Conservation (phyloP, 352 stramenopile genomes). For the Globisporangium heterothallicum region DNA sequence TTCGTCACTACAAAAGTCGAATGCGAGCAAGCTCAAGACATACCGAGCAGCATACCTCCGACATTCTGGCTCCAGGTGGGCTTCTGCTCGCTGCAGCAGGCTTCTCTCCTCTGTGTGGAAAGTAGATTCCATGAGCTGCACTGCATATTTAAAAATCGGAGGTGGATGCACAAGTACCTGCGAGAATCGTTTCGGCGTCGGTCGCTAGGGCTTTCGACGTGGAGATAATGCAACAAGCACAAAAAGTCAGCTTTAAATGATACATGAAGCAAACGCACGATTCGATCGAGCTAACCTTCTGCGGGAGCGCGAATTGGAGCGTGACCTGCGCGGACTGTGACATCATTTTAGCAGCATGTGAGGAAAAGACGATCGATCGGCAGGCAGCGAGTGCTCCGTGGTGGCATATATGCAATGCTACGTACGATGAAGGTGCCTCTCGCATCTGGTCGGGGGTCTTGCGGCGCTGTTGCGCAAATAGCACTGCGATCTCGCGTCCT, state of each 20-base stretch:
- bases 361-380: not conserved
- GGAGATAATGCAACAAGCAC: not conserved
- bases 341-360: not conserved
- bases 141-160: not conserved
- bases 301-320: conserved; percentile 9
- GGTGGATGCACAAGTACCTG: not conserved
- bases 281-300: conserved; percentile 5
- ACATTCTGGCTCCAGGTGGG: not conserved
- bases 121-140: not conserved
- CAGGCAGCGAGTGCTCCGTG: too few species aligned
- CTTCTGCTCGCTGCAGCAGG: not conserved
- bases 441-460: conserved; percentile 80
- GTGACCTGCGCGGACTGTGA: conserved; percentile 20
- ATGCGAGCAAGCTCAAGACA: not conserved
- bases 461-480: conserved; percentile 72
- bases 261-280: not conserved
- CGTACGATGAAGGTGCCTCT: conserved; percentile 10
- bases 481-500: conserved; percentile 67
- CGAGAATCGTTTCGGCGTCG: not conserved
- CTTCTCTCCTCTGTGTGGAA: not conserved
- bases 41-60: not conserved
- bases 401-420: too few species aligned
- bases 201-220: not conserved
- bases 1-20: not conserved
- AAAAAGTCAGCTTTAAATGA: not conserved